Percentiles rank a stretch among this genome's conserved stretches.
Evolutionary conservation across 2,329 filamentous ascomycete species (phyloP).

Genomic region (Colletotrichum sp.): DNA sequence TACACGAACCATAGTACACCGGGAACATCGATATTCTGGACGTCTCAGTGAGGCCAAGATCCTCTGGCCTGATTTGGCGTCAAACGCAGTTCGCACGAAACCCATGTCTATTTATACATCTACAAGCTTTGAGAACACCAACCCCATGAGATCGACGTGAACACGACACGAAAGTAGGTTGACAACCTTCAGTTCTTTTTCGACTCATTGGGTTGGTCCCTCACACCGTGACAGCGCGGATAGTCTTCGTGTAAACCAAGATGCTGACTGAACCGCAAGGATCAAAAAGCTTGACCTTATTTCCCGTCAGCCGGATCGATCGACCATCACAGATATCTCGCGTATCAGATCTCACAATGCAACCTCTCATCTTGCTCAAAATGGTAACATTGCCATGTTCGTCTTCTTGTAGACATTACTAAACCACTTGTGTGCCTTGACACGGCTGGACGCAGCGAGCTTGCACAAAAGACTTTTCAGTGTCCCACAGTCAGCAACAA

Average conservation of each 20-base stretch:
- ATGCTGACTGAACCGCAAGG: not conserved
- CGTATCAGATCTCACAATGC: not conserved
- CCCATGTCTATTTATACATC: not conserved
- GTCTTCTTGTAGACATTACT: not conserved
- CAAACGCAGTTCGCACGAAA: not conserved
- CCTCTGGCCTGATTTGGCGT: not conserved
- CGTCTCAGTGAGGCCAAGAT: not conserved
- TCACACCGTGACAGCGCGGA: not conserved
- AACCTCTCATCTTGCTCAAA: not conserved
- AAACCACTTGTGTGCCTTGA: not conserved
- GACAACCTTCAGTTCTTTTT: not conserved
- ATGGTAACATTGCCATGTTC: not conserved
- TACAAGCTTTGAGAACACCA: not conserved
- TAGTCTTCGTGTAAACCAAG: not conserved
- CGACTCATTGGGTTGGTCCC: not conserved
- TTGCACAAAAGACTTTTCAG: not conserved
- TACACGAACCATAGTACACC: not conserved
- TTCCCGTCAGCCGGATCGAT: not conserved
- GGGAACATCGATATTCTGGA: not conserved
- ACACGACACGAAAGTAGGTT: not conserved
- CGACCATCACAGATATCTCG: not conserved
- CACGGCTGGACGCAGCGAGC: not conserved
- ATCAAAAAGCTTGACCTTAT: not conserved
- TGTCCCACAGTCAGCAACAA: not conserved
- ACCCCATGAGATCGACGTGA: not conserved